Evolutionary conservation across 805 yeast genomes (phyloP).

Genomic region (Phaffomyces antillensis): DNA sequence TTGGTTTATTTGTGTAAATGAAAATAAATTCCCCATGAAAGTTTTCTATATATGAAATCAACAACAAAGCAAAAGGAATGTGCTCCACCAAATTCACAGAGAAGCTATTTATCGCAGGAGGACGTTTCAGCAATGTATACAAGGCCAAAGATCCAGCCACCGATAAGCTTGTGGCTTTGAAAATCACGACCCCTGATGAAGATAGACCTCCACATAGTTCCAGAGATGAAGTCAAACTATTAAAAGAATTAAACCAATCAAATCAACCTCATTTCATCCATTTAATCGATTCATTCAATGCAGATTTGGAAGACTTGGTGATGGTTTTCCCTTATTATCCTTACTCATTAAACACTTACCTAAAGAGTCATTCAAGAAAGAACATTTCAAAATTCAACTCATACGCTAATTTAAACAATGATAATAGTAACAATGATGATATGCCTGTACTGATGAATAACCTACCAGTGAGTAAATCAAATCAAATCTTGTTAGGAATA

Average conservation of each 20-base stretch:
- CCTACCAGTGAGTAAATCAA: conserved; percentile 11
- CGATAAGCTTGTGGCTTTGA: conserved; percentile 32
- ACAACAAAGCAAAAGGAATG: not conserved
- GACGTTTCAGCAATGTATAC: conserved; percentile 38
- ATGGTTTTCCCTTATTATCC: conserved; percentile 36
- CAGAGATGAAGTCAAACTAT: conserved; percentile 35
- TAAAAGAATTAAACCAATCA: conserved; percentile 19
- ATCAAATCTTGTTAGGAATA: conserved; percentile 29
- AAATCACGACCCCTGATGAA: conserved; percentile 41
- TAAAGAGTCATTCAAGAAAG: conserved; percentile 27
- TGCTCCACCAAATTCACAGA: conserved; percentile 8
- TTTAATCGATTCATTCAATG: conserved; percentile 19
- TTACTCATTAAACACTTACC: conserved; percentile 28
- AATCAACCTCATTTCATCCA: conserved; percentile 12
- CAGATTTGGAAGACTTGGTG: conserved; percentile 29
- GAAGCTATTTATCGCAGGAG: conserved; percentile 30
- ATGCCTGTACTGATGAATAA: conserved; percentile 8
- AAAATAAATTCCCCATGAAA: too few species aligned
- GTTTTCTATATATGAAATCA: too few species aligned
- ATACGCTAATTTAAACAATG: conserved; percentile 17
- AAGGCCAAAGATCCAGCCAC: conserved; percentile 13
- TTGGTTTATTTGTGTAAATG: too few species aligned
- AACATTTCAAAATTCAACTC: conserved; percentile 25
- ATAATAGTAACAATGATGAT: not conserved
- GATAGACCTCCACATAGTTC: conserved; percentile 49